These are phyloP conservation scores for Xylariales sp. DNA, from an alignment of 2,329 filamentous ascomycete genomes.

Conservation along the genomic window DNA sequence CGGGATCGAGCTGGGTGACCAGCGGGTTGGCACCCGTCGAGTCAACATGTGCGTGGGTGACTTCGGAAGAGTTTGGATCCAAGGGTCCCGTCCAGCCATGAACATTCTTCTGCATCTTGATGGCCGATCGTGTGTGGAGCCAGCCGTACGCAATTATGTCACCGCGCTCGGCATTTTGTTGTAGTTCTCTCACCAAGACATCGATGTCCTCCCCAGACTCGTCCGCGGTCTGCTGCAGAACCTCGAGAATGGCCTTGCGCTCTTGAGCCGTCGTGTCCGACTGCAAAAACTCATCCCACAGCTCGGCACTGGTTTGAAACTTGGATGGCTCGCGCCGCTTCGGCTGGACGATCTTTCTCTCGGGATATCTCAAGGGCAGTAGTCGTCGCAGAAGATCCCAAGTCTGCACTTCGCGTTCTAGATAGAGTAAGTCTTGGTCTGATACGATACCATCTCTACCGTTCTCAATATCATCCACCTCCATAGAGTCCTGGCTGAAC, in stretches of 20 bases:
- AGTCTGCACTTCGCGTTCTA: slow-evolving; percentile 81
- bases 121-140: slow-evolving; percentile 84
- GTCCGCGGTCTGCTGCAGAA: slow-evolving; percentile 76
- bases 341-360: slow-evolving; percentile 30
- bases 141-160: slow-evolving; percentile 85
- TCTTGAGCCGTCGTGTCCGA: slow-evolving; percentile 71
- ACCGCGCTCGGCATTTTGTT: slow-evolving; percentile 70
- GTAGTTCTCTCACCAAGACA: slow-evolving; percentile 69
- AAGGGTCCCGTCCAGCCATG: slow-evolving; percentile 62
- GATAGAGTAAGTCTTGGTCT: slow-evolving; percentile 50
- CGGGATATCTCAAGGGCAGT: slow-evolving; percentile 62
- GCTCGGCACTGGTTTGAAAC: slow-evolving; percentile 21
- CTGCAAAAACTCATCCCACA: slow-evolving; percentile 70
- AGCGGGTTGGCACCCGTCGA: slow-evolving; percentile 58
- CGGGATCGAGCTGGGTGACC: slow-evolving; percentile 87
- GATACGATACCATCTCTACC: slow-evolving; percentile 21
- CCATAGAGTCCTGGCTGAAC: slow-evolving; percentile 43
- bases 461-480: slow-evolving; percentile 47
- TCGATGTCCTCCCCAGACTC: slow-evolving; percentile 65
- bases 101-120: slow-evolving; percentile 85
- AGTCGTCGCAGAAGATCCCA: slow-evolving; percentile 82
- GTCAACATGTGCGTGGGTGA: slow-evolving; percentile 52
- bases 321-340: slow-evolving; percentile 24
- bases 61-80: slow-evolving; percentile 56
- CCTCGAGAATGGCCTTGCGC: slow-evolving; percentile 75